These are phyloP conservation scores for Emmonsia crescens DNA, from an alignment of 2,329 filamentous ascomycete species.

Conservation along the genomic window DNA sequence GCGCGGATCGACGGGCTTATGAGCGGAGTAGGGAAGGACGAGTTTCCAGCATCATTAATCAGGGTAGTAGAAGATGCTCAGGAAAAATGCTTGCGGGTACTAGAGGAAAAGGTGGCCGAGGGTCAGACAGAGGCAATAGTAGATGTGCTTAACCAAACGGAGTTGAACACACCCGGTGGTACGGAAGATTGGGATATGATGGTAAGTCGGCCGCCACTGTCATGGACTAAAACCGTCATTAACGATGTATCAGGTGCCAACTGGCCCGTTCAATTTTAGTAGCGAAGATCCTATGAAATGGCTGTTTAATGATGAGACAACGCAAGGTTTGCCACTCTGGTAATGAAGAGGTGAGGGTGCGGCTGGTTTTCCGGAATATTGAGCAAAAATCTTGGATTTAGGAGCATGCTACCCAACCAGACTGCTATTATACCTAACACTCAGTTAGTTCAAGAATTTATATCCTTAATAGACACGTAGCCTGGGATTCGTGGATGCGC, in stretches of 20 bases:
- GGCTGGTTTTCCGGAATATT: not conserved
- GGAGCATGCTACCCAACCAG: not conserved
- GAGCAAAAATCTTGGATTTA: not conserved
- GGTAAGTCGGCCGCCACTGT: conserved; percentile 20
- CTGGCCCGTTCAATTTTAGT: conserved; percentile 19
- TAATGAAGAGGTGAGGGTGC: not conserved
- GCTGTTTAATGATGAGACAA: conserved; percentile 6
- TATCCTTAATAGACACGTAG: not conserved
- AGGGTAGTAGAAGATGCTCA: conserved; percentile 28
- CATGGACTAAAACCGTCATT: not conserved
- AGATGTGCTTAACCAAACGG: conserved; percentile 14
- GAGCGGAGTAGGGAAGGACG: conserved; percentile 25
- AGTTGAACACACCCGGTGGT: conserved; percentile 18
- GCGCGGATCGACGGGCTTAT: conserved; percentile 36
- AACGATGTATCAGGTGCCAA: conserved; percentile 19
- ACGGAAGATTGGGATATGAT: conserved; percentile 36
- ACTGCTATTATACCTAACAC: not conserved
- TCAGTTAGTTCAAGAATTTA: not conserved
- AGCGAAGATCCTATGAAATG: conserved; percentile 14
- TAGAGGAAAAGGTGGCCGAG: conserved; percentile 16
- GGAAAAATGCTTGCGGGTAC: conserved; percentile 17
- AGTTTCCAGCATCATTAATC: conserved; percentile 26
- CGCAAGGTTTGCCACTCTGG: not conserved
- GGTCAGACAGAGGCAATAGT: conserved; percentile 6
- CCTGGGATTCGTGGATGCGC: not conserved